Base-by-base conservation (phyloP, 1,284 basidiomycete genomes). In the Apiotrichum siamense region DNA sequence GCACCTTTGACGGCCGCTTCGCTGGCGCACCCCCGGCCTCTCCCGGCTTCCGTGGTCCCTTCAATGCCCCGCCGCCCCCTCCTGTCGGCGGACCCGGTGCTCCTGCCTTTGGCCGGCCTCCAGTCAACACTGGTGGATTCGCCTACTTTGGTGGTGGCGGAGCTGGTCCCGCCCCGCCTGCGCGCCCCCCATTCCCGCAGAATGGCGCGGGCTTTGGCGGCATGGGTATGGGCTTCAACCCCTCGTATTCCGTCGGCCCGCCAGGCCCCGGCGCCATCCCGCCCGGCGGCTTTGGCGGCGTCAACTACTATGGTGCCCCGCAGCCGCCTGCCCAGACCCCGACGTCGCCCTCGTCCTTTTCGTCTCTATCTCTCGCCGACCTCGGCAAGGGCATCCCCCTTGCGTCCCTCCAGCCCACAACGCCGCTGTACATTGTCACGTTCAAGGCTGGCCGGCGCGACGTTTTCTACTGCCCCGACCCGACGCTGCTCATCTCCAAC, bases 391-490 rank as follows among this genome's bases (percentile, higher is more conserved):
- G 93, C 18, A 81, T 97, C 0, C 89, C 92, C 0, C 79, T 97
- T 17, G 83, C 86, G 63, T 76, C 84, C 26, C 83, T 98, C 26
- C 85, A 90, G 0, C 75, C 84, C 17, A 82, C 83, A 23, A 90
- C 87, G 76, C 88, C 87, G n/a, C 80, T 97, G 6, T 97, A 84
- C 78, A 93, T 97, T 64, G 88, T 97, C 63, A 88, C 96, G 67
- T 98, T 98, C 79, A 97, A 97, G 76, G 91, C 91, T 0, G 90
- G 90, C 0, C 83, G 94, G 25, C 93, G 91, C 55, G 94, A 97
- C 72, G 76, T 98, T 29, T 96, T 91, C 74, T 97, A 94, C 74
- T 80, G 85, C 60, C 84, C 83, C 3, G 85, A 89, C 63, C 76
- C 81, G 18, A 70, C 76, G 9, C 67, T 76, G 45, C 74, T 72